These are phyloP conservation scores for Gardenia jasminoides DNA, from an alignment of 257 asterid species.

Conservation along the genomic window DNA sequence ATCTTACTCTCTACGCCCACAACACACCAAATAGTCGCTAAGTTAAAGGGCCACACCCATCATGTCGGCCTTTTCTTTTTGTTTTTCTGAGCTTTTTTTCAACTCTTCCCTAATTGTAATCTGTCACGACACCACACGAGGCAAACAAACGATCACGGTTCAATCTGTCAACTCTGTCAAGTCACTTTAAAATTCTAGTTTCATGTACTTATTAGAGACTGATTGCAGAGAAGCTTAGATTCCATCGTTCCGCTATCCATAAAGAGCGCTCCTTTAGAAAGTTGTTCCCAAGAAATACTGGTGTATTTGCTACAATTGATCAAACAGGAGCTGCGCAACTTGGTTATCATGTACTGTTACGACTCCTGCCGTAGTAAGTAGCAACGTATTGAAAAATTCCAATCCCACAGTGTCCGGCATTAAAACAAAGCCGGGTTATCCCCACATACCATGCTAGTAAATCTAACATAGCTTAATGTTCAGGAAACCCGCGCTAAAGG, in stretches of 20 bases:
- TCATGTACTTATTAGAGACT: neutral
- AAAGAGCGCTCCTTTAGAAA: neutral
- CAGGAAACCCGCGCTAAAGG: neutral
- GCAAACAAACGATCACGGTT: neutral
- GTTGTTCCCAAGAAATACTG: neutral
- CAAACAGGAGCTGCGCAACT: too few species aligned
- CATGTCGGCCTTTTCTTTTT: conserved; percentile 10
- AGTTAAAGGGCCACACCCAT: conserved; percentile 11
- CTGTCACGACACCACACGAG: neutral
- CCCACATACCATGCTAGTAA: too few species aligned
- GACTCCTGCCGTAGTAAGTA: too few species aligned
- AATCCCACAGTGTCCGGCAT: neutral
- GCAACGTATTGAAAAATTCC: neutral
- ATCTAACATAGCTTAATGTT: neutral
- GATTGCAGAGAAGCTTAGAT: neutral
- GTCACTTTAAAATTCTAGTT: neutral
- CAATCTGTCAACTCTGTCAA: neutral
- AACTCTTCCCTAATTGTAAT: neutral
- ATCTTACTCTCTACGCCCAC: too few species aligned
- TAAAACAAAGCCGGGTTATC: neutral
- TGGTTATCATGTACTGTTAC: too few species aligned
- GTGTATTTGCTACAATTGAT: too few species aligned
- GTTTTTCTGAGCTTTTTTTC: neutral
- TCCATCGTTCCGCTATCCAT: neutral
- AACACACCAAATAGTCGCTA: conserved; percentile 4